Evolutionary conservation across 2,329 filamentous ascomycete genomes (phyloP).

Genomic region (Fusarium sacchari): DNA sequence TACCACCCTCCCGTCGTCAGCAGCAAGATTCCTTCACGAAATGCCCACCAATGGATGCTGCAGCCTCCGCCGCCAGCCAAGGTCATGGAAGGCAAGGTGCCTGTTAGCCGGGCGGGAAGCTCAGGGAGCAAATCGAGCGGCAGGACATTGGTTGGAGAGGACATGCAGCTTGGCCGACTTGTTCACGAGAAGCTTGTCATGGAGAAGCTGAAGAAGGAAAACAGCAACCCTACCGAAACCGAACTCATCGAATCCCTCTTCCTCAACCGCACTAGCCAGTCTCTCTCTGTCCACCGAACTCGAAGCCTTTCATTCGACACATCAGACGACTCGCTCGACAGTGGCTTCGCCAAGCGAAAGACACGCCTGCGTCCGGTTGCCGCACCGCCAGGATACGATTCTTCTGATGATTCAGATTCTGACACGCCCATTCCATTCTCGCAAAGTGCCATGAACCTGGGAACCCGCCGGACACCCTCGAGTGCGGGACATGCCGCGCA

Average conservation of each 20-base stretch:
- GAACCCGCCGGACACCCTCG: conserved; percentile 39
- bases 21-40: conserved; percentile 73
- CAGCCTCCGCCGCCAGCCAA: conserved; percentile 90
- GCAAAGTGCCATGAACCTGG: conserved; percentile 38
- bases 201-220: conserved; percentile 56
- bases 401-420: conserved; percentile 49
- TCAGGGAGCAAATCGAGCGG: conserved; percentile 62
- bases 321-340: conserved; percentile 49
- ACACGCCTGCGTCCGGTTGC: conserved; percentile 44
- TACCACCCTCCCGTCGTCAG: conserved; percentile 86
- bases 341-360: conserved; percentile 43
- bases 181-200: conserved; percentile 58
- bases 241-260: conserved; percentile 58
- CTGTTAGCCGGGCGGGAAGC: conserved; percentile 71
- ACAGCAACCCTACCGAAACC: conserved; percentile 53
- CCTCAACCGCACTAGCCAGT: conserved; percentile 45
- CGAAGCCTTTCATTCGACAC: conserved; percentile 53
- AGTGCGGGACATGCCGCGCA: conserved; percentile 50
- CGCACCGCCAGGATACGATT: conserved; percentile 45
- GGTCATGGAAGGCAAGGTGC: conserved; percentile 88
- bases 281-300: conserved; percentile 47
- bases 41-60: conserved; percentile 88
- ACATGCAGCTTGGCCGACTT: conserved; percentile 54
- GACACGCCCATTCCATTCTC: conserved; percentile 39
- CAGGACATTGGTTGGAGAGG: conserved; percentile 55